Evolutionary conservation across 768 basidiomycete species (phyloP).

Genomic region (Lepiota venenata): DNA sequence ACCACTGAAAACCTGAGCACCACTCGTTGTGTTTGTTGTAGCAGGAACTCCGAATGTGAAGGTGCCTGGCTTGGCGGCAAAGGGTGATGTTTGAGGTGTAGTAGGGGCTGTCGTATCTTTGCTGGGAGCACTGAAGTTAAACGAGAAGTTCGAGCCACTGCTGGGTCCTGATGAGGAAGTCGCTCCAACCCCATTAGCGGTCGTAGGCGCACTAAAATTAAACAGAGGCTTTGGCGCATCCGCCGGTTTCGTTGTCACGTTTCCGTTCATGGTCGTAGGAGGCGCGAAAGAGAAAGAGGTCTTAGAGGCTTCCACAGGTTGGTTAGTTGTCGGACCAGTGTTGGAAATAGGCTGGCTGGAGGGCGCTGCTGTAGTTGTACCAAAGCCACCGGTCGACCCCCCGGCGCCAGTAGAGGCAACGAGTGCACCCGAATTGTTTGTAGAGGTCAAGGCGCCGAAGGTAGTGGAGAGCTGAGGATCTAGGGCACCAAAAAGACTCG

Average conservation of each 20-base stretch:
- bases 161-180: too few relatives aligned
- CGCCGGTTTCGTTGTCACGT: conserved; percentile 6
- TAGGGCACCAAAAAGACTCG: conserved; percentile 15
- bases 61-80: not conserved
- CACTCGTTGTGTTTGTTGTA: too few relatives aligned
- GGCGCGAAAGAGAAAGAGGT: too few relatives aligned
- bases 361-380: not conserved
- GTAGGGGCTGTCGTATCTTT: conserved; percentile 9
- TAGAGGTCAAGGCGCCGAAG: conserved; percentile 10
- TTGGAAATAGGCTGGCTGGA: not conserved
- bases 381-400: not conserved
- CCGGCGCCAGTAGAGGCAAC: not conserved
- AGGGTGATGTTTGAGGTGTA: conserved; percentile 23
- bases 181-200: not conserved
- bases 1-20: too few relatives aligned
- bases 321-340: not conserved
- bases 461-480: not conserved
- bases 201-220: conserved; percentile 2
- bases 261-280: too few relatives aligned
- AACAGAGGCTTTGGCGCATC: conserved; percentile 16
- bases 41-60: too few relatives aligned
- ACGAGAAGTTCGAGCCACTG: conserved; percentile 4
- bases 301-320: too few relatives aligned
- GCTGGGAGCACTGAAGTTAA: conserved; percentile 14
- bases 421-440: not conserved